Percentiles rank a stretch among this genome's conserved stretches.
Evolutionary conservation across 1,284 basidiomycete genomes (phyloP).

Genomic region (Cryptococcus wingfieldii): DNA sequence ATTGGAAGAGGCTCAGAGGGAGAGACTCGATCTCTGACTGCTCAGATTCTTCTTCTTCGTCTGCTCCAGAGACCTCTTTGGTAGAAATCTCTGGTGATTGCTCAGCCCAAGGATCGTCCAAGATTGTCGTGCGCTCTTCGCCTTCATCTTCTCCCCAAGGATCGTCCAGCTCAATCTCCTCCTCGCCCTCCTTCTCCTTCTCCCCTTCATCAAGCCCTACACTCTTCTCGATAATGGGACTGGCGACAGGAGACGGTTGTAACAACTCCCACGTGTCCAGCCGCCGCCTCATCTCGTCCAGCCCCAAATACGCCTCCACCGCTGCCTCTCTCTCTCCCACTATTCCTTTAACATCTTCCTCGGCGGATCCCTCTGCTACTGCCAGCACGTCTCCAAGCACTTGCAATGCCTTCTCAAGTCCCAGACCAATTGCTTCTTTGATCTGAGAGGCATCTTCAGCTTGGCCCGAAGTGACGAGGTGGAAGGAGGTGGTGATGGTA

Average conservation of each 20-base stretch:
- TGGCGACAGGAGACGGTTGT: background rate
- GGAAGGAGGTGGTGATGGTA: background rate
- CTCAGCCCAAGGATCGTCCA: constrained; percentile 34
- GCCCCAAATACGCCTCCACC: background rate
- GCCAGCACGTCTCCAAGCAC: background rate
- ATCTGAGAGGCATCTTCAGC: constrained; percentile 1
- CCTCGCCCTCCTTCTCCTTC: background rate
- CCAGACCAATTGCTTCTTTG: constrained; percentile 4
- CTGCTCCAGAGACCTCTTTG: background rate
- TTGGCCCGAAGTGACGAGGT: constrained; percentile 6
- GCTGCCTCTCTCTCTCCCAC: constrained; percentile 3
- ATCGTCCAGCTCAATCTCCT: constrained; percentile 56
- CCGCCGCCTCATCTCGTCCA: constrained; percentile 7
- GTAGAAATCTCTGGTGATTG: background rate
- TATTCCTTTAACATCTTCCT: background rate
- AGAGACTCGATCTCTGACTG: constrained; percentile 7
- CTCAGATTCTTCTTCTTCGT: background rate
- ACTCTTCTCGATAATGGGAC: background rate
- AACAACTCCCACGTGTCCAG: constrained; percentile 11
- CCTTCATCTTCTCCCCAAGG: constrained; percentile 62
- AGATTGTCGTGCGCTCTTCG: constrained; percentile 10
- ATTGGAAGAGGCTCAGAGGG: constrained; percentile 59
- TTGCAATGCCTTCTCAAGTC: constrained; percentile 1
- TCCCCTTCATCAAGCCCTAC: background rate
- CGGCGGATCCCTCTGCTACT: background rate